Evolutionary conservation across 371 early-diverging fungal species (phyloP), one percentile per base, ranked within the genome.

Genomic region (Lichtheimia corymbifera): DNA sequence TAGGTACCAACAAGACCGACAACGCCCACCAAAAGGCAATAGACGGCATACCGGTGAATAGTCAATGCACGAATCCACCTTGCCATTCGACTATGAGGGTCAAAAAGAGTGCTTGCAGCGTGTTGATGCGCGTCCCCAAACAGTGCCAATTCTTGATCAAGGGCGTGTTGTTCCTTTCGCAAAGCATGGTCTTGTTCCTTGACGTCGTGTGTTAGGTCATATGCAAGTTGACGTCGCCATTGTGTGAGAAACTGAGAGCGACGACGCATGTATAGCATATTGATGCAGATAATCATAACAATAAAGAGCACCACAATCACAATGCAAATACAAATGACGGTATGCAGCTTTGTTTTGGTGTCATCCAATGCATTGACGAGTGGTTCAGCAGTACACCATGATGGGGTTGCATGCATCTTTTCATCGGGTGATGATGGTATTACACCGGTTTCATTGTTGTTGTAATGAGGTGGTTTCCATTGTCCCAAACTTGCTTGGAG

Each of bases 1-100:
- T 43, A 59, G 2, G 50, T 28, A n/a, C 43, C 20, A n/a, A 51
- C 5, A 17, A 65, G 13, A 58, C 81, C 81, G 2, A 50, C 28
- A 12, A 65, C n/a, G 13, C 72, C 73, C 0, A 71, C 49, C 2
- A 61, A 9, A 9, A 77, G 64, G 30, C 77, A 77, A 43, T 71
- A 73, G 1, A 68, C 5, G 2, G 54, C 58, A 4, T 64, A 50
- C 4, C 70, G 81, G 13, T 76, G 72, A 0, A 35, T 35, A 9
- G 65, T 58, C 42, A 80, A 51, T 24, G 67, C 67, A 25, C 49
- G 42, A 4, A 73, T 4, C n/a, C 71, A 50, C 43, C 67, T 40
- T 54, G 12, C 5, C 14, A 11, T 41, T 14, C 20, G 20, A 28
- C 41, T 30, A 30, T 35, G 18, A 6, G 24, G 30, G 5, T 47